Percentiles rank a stretch among this genome's conserved stretches.
Conservation (phyloP, 345 rosid species). For the Eutrema yunnanense region DNA sequence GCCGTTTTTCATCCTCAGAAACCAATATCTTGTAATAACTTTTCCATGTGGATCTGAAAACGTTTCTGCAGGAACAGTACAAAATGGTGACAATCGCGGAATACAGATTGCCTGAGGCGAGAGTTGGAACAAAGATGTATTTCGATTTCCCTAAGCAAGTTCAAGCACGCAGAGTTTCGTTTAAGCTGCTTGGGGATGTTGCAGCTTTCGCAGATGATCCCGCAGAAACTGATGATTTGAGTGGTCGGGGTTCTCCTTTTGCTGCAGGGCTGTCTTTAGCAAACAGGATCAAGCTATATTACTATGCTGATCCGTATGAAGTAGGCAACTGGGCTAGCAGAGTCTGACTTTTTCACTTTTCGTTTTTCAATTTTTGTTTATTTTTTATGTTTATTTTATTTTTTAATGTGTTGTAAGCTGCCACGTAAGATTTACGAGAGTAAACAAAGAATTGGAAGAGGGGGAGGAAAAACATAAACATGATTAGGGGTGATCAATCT, state of each 20-base stretch:
- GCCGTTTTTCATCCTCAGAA: not conserved
- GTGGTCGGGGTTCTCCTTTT: conserved; percentile 35
- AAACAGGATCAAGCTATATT: conserved; percentile 62
- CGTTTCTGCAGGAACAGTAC: conserved; percentile 46
- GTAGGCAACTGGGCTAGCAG: conserved; percentile 89
- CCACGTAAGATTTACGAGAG: too few relatives aligned
- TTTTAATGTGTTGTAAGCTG: too few relatives aligned
- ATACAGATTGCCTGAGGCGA: conserved; percentile 75
- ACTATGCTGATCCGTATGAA: conserved; percentile 70
- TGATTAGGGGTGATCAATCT: too few relatives aligned
- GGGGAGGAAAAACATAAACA: too few relatives aligned
- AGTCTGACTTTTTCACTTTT: conserved; percentile 28
- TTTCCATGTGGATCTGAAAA: not conserved
- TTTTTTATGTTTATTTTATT: too few relatives aligned
- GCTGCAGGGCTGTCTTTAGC: conserved; percentile 72
- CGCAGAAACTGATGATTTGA: conserved; percentile 58
- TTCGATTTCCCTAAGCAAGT: conserved; percentile 68
- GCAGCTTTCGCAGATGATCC: conserved; percentile 71
- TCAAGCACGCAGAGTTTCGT: conserved; percentile 52
- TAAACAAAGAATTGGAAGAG: too few relatives aligned
- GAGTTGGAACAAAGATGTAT: conserved; percentile 72
- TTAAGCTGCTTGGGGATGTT: conserved; percentile 76
- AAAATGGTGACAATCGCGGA: conserved; percentile 76
- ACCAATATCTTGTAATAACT: not conserved
- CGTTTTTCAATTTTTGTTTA: too few relatives aligned